A percentile compares a stretch with the other conserved stretches of the same genome.
Conservation (phyloP, 2,329 filamentous ascomycete genomes). For the Verruconis gallopava region DNA sequence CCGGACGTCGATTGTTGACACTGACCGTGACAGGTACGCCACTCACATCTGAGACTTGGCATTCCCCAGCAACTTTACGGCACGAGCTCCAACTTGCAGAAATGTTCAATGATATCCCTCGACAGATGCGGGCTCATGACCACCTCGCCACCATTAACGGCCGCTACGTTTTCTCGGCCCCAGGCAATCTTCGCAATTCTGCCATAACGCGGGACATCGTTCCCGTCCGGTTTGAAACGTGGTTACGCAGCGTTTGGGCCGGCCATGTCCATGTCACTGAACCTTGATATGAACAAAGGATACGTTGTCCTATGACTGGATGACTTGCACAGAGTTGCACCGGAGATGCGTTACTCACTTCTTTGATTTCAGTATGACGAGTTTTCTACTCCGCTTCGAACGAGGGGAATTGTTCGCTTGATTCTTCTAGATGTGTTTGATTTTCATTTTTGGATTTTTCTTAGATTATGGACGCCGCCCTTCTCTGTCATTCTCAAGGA, state of each 20-base stretch:
- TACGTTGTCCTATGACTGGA: too few relatives aligned
- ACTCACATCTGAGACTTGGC: not conserved
- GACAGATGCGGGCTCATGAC: conserved; percentile 38
- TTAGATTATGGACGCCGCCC: too few relatives aligned
- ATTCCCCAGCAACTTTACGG: conserved; percentile 12
- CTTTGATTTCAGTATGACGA: too few relatives aligned
- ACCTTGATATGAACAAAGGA: too few relatives aligned
- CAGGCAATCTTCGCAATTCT: conserved; percentile 42
- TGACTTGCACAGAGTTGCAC: too few relatives aligned
- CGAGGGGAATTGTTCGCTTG: too few relatives aligned
- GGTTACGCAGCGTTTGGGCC: conserved; percentile 19
- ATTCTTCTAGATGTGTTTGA: too few relatives aligned
- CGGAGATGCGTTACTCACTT: too few relatives aligned
- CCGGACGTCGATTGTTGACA: conserved; percentile 18
- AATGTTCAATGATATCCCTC: conserved; percentile 19
- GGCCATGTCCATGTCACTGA: not conserved
- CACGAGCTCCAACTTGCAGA: conserved; percentile 34
- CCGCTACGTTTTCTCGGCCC: conserved; percentile 49
- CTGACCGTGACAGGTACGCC: conserved; percentile 10
- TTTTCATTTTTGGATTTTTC: too few relatives aligned
- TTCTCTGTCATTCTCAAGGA: too few relatives aligned
- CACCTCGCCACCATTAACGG: conserved; percentile 56
- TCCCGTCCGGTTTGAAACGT: conserved; percentile 24
- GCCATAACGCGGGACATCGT: conserved; percentile 24
- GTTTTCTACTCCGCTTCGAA: too few relatives aligned